Evolutionary conservation across 2,329 filamentous ascomycete genomes (phyloP), one percentile per base, ranked within the genome.

Genomic region (Xylariaceae sp.): DNA sequence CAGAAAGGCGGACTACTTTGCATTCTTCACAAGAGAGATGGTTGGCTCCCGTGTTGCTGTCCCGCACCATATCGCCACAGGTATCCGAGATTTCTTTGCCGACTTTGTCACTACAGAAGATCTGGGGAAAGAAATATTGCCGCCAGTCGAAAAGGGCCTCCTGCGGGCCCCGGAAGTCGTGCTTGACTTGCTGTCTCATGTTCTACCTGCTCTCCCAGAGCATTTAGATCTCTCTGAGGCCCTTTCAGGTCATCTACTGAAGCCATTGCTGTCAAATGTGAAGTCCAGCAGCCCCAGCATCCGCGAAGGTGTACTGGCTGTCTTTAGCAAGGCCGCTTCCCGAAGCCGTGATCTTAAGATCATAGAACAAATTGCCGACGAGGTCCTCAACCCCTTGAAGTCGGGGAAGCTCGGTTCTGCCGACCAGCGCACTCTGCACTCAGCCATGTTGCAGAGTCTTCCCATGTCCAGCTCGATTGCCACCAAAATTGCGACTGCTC

Each of bases 101-200:
- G 72, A 70, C 19, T 96, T 90, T 53, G 69, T 83, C 23, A 80
- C 75, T 0, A 55, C 75, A 12, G 79, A 88, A 16, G 88, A 95
- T 44, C 56, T 96, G 19, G 73, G 77, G 33, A 81, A 76, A 43
- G 77, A 90, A 27, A 53, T 96, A 19, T 68, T 93, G 16, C 86
- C 89, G 7, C 68, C 87, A 0, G 65, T 96, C 11, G 92, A 98
- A 53, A 95, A 94, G 61, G 80, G 84, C 5, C 70, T 98, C 35
- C 64, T 98, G 29, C 76, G 93, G 54, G 82, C 90, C 6, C 93
- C 92, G 1, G 92, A 98, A 60, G 80, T 95, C 27, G 78, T 94
- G 11, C 67, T 96, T 18, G 83, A 87, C 42, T 69, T 95, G 16
- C 64, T 96, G 31, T 75, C 80, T 5, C 77, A 82, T 10, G 67